Conservation (phyloP, 768 basidiomycete genomes). For the Boletus bicolor region DNA sequence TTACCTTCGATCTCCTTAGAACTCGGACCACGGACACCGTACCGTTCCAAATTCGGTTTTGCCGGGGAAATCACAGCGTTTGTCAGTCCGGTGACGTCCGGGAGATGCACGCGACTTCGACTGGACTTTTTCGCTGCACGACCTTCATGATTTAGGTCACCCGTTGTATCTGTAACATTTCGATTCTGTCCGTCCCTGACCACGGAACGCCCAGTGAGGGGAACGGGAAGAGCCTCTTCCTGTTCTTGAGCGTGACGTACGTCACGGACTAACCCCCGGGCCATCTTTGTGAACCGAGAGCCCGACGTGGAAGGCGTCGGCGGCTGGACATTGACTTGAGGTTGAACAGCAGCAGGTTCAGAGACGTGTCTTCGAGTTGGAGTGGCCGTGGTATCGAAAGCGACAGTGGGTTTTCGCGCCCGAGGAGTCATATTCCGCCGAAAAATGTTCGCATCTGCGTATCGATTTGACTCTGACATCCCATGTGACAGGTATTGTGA, state of each 20-base stretch:
- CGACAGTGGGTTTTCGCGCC: conserved; percentile 26
- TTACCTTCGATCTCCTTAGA: conserved; percentile 66
- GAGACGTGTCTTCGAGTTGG: conserved; percentile 26
- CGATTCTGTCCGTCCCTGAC: conserved; percentile 31
- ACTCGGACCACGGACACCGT: conserved; percentile 44
- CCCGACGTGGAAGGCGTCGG: conserved; percentile 55
- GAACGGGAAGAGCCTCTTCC: conserved; percentile 5
- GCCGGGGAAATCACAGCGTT: conserved; percentile 74
- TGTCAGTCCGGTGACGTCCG: conserved; percentile 83
- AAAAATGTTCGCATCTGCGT: conserved; percentile 13
- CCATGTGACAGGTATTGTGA: conserved; percentile 15
- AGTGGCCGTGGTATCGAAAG: conserved; percentile 29
- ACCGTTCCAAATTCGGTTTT: conserved; percentile 50
- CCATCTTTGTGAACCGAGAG: conserved; percentile 61
- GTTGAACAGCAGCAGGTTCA: conserved; percentile 33
- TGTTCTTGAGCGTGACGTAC: conserved; percentile 42
- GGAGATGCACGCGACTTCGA: conserved; percentile 53
- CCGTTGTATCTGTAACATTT: conserved; percentile 10
- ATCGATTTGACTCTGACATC: conserved; percentile 10
- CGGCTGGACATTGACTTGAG: conserved; percentile 53
- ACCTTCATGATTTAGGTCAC: conserved; percentile 7
- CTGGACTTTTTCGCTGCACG: conserved; percentile 22
- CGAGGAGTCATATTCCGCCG: conserved; percentile 35
- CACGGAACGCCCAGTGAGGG: not conserved
- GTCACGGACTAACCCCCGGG: conserved; percentile 53